These are phyloP conservation scores for Ramaria sp. DNA, from an alignment of 768 basidiomycete species.

Conservation along the genomic window DNA sequence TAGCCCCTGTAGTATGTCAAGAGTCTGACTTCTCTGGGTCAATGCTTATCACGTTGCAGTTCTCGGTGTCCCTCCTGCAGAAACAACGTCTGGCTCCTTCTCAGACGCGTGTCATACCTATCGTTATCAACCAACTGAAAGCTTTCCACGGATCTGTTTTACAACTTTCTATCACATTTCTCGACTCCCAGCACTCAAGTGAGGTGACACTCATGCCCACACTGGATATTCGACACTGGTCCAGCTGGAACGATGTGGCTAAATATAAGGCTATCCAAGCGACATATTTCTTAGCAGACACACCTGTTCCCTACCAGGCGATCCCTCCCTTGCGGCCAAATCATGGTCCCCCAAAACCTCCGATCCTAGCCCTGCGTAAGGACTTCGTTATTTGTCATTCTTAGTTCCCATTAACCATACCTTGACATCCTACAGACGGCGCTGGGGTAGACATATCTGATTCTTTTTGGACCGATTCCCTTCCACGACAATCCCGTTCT, in stretches of 20 bases:
- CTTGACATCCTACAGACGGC: conserved; percentile 44
- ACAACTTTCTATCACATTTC: neutral
- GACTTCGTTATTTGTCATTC: conserved; percentile 12
- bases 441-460: conserved; percentile 67
- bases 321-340: conserved; percentile 39
- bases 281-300: conserved; percentile 45
- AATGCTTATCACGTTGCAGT: conserved; percentile 7
- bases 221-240: conserved; percentile 3
- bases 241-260: conserved; percentile 1
- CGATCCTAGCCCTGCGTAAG: conserved; percentile 57
- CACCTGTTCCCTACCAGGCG: conserved; percentile 48
- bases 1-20: neutral
- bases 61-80: conserved; percentile 15
- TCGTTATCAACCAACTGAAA: conserved; percentile 30
- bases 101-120: conserved; percentile 51
- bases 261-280: conserved; percentile 33
- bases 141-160: neutral
- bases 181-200: neutral
- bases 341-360: conserved; percentile 25
- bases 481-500: conserved; percentile 44
- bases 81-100: conserved; percentile 40
- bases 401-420: conserved; percentile 15
- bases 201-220: neutral
- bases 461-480: conserved; percentile 50
- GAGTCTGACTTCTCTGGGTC: neutral